Conservation (phyloP, 2,329 filamentous ascomycete genomes). For the Aureobasidium sp. region DNA sequence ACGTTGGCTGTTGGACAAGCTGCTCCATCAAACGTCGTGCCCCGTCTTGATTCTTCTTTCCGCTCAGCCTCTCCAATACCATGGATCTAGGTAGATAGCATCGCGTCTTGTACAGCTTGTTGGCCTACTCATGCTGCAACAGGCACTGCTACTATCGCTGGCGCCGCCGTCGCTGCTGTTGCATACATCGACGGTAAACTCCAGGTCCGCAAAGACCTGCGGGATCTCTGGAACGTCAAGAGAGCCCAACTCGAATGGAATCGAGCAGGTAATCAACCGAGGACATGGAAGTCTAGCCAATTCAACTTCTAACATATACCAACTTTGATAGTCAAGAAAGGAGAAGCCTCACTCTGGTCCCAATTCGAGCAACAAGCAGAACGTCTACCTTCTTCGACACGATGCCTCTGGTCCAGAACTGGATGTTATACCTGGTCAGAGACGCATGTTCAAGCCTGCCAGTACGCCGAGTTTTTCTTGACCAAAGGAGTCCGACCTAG, state of each 20-base stretch:
- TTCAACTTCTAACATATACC: not conserved
- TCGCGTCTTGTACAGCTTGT: not conserved
- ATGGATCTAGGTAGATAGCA: not conserved
- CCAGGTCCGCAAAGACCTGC: conserved; percentile 55
- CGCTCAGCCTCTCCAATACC: not conserved
- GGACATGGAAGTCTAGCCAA: not conserved
- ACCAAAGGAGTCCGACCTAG: conserved; percentile 25
- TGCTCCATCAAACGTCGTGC: not conserved
- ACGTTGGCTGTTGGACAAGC: not conserved
- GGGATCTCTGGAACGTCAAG: conserved; percentile 35
- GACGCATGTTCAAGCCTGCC: conserved; percentile 46
- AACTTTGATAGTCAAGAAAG: conserved; percentile 33
- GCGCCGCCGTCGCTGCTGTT: conserved; percentile 31
- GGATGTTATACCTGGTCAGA: conserved; percentile 52
- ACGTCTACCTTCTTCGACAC: conserved; percentile 26
- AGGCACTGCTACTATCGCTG: conserved; percentile 15
- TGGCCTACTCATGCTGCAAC: not conserved
- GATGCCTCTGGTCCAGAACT: conserved; percentile 59
- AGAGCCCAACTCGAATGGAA: conserved; percentile 37
- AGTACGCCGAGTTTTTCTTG: conserved; percentile 55
- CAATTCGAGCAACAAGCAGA: conserved; percentile 47
- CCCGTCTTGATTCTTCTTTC: not conserved
- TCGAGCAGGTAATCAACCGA: conserved; percentile 35
- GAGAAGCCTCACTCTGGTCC: conserved; percentile 55
- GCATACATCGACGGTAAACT: conserved; percentile 63